Evolutionary conservation across 257 asterid species (phyloP), one percentile per base, ranked within the genome.

Genomic region (Jacaranda mimosifolia): DNA sequence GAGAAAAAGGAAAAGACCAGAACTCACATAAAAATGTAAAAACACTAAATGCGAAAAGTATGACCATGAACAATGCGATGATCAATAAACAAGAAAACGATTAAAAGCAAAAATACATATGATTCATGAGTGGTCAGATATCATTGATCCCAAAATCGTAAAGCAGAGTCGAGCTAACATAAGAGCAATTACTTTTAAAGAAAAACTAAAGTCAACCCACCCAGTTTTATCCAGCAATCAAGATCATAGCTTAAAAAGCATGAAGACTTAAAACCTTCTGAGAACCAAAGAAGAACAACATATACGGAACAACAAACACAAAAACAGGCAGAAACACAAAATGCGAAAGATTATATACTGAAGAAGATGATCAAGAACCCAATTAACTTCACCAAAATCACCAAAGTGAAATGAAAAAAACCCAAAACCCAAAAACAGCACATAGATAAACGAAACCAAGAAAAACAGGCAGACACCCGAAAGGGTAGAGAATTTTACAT

Each of bases 141-240:
- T 26, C 32, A 26, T 26, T 26, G 32, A 26, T 26, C 12, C 10
- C 63, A 56, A 70, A 53, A 39, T 40, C 26, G 5, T 39, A 56
- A 43, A 72, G 26, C 6, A 40, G n/a, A 26, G 40, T 14, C 5
- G 19, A 18, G 11, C 39, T 5, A 48, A 26, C 36, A 21, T 17
- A 3, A 46, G 48, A 52, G 40, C 66, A 64, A 75, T 26, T 36
- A 51, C 32, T 3, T 77, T 63, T 35, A 71, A 53, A 26, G 7
- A 73, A 58, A 9, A 66, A 48, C 8, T 58, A 73, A 73, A 46
- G 76, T 65, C 75, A 57, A 79, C 64, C 9, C 75, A 38, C 38
- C 42, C 56, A 74, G 43, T 17, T 59, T 17, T 26, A 55, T 7
- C 49, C 40, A 66, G 6, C 51, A 73, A 46, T 74, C 53, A 45